Percentiles rank a stretch among this genome's conserved stretches.
phyloP scores from a whole-genome alignment of 768 basidiomycete species.

The Russula lepida region DNA sequence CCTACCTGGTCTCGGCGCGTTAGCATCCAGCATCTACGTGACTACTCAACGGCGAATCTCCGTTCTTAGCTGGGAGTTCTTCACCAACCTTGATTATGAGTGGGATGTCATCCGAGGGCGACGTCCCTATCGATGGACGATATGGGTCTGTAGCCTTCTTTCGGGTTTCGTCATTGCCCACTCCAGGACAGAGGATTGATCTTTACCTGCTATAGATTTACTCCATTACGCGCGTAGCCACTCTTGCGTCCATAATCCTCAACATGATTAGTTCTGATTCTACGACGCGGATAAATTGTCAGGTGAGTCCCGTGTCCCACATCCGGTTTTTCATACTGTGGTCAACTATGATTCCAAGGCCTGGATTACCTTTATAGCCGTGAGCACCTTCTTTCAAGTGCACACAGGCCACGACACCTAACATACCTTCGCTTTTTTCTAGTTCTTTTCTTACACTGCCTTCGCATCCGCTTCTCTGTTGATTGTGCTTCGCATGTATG shows the following conservation, averaged over 20 bases:
- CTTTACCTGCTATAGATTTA: background rate
- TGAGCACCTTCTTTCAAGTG: background rate
- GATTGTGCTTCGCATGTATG: slow-evolving; percentile 2
- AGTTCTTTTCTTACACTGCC: background rate
- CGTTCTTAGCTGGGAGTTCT: background rate
- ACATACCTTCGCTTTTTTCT: background rate
- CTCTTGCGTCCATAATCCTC: background rate
- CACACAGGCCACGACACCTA: background rate
- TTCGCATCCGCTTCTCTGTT: background rate
- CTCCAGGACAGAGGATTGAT: background rate
- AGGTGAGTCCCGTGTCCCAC: background rate
- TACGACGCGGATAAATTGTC: background rate
- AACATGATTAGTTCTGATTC: background rate
- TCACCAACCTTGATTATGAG: background rate
- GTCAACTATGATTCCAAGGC: background rate
- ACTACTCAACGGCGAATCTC: background rate
- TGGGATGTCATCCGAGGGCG: background rate
- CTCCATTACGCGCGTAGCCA: background rate
- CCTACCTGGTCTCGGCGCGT: background rate
- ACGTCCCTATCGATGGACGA: slow-evolving; percentile 6
- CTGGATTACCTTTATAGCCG: background rate
- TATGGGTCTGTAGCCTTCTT: background rate
- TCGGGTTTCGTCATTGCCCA: background rate
- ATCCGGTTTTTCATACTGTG: background rate
- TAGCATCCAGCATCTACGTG: background rate